Conservation (phyloP, 441 rosid species). For the Pelargonium fulgidum region DNA sequence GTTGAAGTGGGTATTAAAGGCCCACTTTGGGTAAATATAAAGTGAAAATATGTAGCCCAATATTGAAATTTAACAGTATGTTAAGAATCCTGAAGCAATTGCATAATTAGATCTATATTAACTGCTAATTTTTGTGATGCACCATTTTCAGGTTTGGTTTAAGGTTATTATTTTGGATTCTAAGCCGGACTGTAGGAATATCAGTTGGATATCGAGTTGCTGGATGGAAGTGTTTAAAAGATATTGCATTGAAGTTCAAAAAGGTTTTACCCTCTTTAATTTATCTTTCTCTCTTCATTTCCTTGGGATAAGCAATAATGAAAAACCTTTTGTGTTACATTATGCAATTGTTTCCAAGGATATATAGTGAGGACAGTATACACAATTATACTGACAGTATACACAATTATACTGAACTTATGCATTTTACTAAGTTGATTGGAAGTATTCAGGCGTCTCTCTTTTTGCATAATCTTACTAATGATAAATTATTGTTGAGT, state of each 20-base stretch:
- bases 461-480: background rate
- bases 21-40: no score
- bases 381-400: no score
- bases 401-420: no score
- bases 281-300: background rate
- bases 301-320: conserved; percentile 5
- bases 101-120: background rate
- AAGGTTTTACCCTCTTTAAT: conserved; percentile 42
- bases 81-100: background rate
- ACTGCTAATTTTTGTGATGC: conserved; percentile 15
- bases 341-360: background rate
- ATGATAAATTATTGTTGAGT: background rate
- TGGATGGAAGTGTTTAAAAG: conserved; percentile 91
- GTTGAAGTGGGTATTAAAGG: no score
- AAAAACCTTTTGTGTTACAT: background rate
- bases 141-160: conserved; percentile 59
- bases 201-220: conserved; percentile 73
- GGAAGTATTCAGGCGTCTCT: background rate
- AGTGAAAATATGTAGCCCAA: no score
- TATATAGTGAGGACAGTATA: no score
- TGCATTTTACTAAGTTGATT: background rate
- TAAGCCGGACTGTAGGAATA: conserved; percentile 73
- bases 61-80: background rate
- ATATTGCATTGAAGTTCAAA: conserved; percentile 67
- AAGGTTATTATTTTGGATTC: conserved; percentile 72